phyloP scores from a whole-genome alignment of 805 yeast genomes.

The Wickerhamomyces strasburgensis region DNA sequence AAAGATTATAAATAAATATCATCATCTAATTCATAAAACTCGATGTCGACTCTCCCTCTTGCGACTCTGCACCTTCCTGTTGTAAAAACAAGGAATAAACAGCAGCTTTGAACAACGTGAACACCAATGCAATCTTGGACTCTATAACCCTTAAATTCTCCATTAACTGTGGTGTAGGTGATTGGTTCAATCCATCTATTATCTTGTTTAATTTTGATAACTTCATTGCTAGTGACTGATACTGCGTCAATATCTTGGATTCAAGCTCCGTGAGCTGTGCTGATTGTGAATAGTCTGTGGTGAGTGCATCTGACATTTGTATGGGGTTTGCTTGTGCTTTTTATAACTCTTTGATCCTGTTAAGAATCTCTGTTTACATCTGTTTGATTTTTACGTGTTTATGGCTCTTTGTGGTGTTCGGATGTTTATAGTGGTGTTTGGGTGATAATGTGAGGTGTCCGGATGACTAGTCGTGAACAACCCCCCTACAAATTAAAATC shows the following conservation, averaged over 20 bases:
- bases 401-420: too few relatives aligned
- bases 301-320: conserved; percentile 13
- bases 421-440: too few relatives aligned
- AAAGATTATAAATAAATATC: background rate
- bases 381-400: too few relatives aligned
- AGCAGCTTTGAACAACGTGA: conserved; percentile 64
- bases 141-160: conserved; percentile 57
- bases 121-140: conserved; percentile 57
- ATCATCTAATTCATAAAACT: conserved; percentile 10
- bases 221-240: conserved; percentile 33
- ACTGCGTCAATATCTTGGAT: conserved; percentile 32
- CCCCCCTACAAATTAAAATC: too few relatives aligned
- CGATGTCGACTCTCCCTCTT: conserved; percentile 20
- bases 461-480: too few relatives aligned
- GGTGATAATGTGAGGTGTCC: too few relatives aligned
- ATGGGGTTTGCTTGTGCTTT: background rate
- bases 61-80: conserved; percentile 30
- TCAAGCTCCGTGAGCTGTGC: conserved; percentile 31
- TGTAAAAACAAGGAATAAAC: conserved; percentile 61
- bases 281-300: conserved; percentile 20
- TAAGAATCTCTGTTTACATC: too few relatives aligned
- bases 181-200: conserved; percentile 20
- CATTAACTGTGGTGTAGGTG: conserved; percentile 30
- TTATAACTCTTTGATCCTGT: too few relatives aligned
- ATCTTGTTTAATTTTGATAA: conserved; percentile 23